These are phyloP conservation scores for Cercospora beticola DNA, from an alignment of 2,329 filamentous ascomycete genomes.

Conservation along the genomic window DNA sequence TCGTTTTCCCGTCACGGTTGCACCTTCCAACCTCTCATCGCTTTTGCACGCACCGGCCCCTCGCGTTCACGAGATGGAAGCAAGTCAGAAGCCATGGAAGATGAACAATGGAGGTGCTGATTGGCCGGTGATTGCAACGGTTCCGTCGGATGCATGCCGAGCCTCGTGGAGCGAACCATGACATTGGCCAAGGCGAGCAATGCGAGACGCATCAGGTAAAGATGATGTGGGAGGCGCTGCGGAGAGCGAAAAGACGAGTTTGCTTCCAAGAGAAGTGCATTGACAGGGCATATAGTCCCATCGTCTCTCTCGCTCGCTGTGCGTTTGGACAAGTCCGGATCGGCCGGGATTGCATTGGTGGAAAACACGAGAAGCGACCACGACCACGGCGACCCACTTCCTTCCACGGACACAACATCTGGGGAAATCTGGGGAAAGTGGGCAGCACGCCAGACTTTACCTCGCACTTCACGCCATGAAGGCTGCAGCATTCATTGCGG, in stretches of 20 bases:
- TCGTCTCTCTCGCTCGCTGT: not conserved
- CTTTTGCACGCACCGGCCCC: not conserved
- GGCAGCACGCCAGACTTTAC: not conserved
- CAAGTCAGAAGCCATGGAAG: not conserved
- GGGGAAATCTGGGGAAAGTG: not conserved
- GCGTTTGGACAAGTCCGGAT: not conserved
- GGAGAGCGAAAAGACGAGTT: not conserved
- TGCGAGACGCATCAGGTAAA: not conserved
- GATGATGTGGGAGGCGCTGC: slow-evolving; percentile 9
- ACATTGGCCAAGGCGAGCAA: slow-evolving; percentile 5
- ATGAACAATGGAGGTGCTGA: not conserved
- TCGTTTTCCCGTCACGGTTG: not conserved
- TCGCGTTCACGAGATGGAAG: not conserved
- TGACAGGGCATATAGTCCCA: not conserved
- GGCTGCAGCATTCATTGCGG: not conserved
- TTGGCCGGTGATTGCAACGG: not conserved
- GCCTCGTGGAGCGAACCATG: slow-evolving; percentile 4
- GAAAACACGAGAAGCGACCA: not conserved
- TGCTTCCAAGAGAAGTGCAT: not conserved
- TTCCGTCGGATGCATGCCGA: not conserved
- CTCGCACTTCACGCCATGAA: slow-evolving; percentile 4
- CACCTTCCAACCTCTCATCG: not conserved
- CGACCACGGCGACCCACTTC: not conserved
- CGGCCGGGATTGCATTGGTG: not conserved
- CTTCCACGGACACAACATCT: not conserved